Conservation (phyloP, 2,329 filamentous ascomycete species). For the Capronia coronata region DNA sequence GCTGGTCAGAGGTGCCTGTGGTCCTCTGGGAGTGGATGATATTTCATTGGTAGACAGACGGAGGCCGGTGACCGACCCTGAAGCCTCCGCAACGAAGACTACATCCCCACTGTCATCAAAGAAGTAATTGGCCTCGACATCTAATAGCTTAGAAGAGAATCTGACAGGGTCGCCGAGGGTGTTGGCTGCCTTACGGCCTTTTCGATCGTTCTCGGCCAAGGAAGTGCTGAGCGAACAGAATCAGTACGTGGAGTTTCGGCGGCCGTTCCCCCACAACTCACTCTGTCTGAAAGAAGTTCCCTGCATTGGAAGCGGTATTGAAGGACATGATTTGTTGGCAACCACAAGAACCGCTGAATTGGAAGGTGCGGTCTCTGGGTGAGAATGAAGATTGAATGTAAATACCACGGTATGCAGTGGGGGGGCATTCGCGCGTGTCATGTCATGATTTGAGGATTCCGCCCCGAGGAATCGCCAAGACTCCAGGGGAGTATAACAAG, state of each 20-base stretch:
- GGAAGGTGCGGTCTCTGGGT: background rate
- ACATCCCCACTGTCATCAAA: constrained; percentile 31
- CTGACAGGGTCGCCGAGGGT: constrained; percentile 73
- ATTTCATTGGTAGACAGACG: constrained; percentile 24
- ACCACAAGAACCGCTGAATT: too few relatives aligned
- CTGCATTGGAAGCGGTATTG: constrained; percentile 57
- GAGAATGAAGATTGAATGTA: too few relatives aligned
- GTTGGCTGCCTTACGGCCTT: constrained; percentile 70
- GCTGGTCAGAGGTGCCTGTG: constrained; percentile 72
- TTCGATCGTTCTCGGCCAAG: constrained; percentile 50
- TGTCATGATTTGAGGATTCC: too few relatives aligned
- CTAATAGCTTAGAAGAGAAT: constrained; percentile 80
- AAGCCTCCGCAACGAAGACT: constrained; percentile 79
- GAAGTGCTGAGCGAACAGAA: constrained; percentile 39
- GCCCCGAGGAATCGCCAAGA: too few relatives aligned
- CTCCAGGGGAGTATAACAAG: background rate
- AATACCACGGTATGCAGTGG: too few relatives aligned
- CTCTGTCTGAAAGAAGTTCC: constrained; percentile 91
- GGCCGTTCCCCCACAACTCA: constrained; percentile 41
- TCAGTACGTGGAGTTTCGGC: constrained; percentile 25
- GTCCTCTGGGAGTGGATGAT: constrained; percentile 56
- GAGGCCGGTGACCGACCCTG: constrained; percentile 69
- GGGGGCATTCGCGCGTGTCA: too few relatives aligned
- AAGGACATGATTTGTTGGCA: constrained; percentile 29
- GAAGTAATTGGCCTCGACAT: constrained; percentile 40